Conservation (phyloP, 768 basidiomycete genomes). For the Kwoniella bestiolae region DNA sequence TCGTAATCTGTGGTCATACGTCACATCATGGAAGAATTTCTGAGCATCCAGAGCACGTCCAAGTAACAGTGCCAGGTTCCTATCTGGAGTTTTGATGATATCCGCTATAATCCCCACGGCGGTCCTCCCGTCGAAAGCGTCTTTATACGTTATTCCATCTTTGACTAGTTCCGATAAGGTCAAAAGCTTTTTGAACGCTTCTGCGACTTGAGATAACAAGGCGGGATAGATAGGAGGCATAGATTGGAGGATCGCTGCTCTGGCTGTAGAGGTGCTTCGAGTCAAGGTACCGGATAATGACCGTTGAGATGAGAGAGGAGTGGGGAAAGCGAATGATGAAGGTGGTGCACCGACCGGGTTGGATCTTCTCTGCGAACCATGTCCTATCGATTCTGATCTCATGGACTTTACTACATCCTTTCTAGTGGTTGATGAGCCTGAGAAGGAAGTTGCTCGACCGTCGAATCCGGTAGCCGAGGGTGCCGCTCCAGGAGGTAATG, state of each 20-base stretch:
- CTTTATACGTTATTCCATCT: constrained; percentile 94
- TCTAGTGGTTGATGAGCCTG: constrained; percentile 40
- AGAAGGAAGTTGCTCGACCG: constrained; percentile 51
- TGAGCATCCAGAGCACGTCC: constrained; percentile 95
- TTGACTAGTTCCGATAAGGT: constrained; percentile 78
- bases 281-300: constrained; percentile 40
- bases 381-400: constrained; percentile 49
- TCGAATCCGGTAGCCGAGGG: constrained; percentile 35
- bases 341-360: constrained; percentile 27
- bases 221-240: constrained; percentile 92
- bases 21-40: constrained; percentile 99
- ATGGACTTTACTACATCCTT: constrained; percentile 41
- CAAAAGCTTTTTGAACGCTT: constrained; percentile 86
- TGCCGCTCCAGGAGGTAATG: constrained; percentile 40
- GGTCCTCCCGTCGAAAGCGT: constrained; percentile 94
- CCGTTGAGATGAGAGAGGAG: constrained; percentile 45
- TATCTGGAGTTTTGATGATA: constrained; percentile 97
- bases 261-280: constrained; percentile 47
- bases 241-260: constrained; percentile 61
- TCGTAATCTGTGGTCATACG: constrained; percentile 92
- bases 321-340: constrained; percentile 37
- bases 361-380: constrained; percentile 24
- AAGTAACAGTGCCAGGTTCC: constrained; percentile 91
- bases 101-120: constrained; percentile 97
- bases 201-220: constrained; percentile 88